Evolutionary conservation across 2,329 filamentous ascomycete genomes (phyloP).

Genomic region (Phialocephala subalpina): DNA sequence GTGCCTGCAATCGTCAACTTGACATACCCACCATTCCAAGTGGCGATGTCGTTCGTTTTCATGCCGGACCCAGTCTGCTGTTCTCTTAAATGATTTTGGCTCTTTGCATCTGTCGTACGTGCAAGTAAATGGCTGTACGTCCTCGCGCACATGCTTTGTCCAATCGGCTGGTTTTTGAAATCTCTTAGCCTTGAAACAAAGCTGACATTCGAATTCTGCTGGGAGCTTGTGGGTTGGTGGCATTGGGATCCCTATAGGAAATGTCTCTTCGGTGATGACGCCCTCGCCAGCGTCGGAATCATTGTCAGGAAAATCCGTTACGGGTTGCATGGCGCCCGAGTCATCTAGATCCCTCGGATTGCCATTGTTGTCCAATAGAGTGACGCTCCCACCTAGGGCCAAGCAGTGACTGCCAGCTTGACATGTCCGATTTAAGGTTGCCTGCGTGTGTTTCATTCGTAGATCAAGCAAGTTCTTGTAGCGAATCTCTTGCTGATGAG

Average conservation of each 20-base stretch:
- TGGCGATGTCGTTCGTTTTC: conserved; percentile 92
- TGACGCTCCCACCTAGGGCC: conserved; percentile 70
- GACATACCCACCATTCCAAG: conserved; percentile 90
- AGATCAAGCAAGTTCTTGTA: conserved; percentile 79
- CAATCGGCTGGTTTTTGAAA: conserved; percentile 93
- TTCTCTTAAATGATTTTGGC: conserved; percentile 93
- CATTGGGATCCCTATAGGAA: conserved; percentile 81
- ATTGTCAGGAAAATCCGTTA: too few species aligned
- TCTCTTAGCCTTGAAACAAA: conserved; percentile 86
- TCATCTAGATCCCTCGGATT: too few species aligned
- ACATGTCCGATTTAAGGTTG: conserved; percentile 65
- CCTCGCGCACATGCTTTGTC: conserved; percentile 96
- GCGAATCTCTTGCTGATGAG: conserved; percentile 76
- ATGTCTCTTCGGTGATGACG: conserved; percentile 75
- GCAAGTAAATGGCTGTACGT: conserved; percentile 92
- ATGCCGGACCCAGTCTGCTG: conserved; percentile 94
- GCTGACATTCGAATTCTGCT: conserved; percentile 87
- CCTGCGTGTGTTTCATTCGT: conserved; percentile 73
- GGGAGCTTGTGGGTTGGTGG: conserved; percentile 81
- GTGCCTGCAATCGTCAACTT: conserved; percentile 81
- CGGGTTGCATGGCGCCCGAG: too few species aligned
- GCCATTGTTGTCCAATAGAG: conserved; percentile 65
- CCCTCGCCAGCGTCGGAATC: conserved; percentile 45
- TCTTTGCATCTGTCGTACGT: conserved; percentile 86
- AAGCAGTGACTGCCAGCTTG: conserved; percentile 69